These are phyloP conservation scores for Nicotiana otophora DNA, from an alignment of 257 asterid genomes.

Conservation along the genomic window DNA sequence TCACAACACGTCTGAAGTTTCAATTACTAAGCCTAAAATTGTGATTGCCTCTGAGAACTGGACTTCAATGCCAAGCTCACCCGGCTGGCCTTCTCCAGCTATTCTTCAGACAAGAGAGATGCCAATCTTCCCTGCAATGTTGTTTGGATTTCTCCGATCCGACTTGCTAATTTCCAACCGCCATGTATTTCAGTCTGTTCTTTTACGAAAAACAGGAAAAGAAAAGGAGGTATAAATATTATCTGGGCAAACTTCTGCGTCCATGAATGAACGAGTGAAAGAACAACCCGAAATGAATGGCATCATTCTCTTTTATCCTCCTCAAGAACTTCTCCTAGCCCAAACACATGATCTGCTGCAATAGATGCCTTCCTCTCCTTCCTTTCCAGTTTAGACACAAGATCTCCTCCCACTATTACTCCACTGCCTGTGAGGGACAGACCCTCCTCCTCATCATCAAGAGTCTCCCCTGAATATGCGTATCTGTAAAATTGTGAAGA, in stretches of 20 bases:
- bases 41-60: neutral
- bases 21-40: neutral
- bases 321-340: constrained; percentile 34
- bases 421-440: constrained; percentile 63
- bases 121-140: neutral
- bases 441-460: constrained; percentile 88
- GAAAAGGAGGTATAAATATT: neutral
- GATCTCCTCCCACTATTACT: constrained; percentile 62
- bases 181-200: neutral
- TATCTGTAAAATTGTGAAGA: constrained; percentile 40
- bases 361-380: constrained; percentile 41
- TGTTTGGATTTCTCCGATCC: neutral
- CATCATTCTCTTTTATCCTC: constrained; percentile 40
- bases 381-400: constrained; percentile 47
- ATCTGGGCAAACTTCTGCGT: neutral
- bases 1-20: neutral
- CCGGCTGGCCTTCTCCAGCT: neutral
- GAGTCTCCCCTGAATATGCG: constrained; percentile 67
- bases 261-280: neutral
- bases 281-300: neutral
- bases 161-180: neutral
- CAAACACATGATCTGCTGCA: constrained; percentile 63
- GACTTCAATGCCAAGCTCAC: neutral
- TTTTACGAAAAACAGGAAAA: neutral
- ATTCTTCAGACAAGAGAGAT: neutral